phyloP scores from a whole-genome alignment of 2,329 filamentous ascomycete species.

The Sclerotinia sclerotiorum region DNA sequence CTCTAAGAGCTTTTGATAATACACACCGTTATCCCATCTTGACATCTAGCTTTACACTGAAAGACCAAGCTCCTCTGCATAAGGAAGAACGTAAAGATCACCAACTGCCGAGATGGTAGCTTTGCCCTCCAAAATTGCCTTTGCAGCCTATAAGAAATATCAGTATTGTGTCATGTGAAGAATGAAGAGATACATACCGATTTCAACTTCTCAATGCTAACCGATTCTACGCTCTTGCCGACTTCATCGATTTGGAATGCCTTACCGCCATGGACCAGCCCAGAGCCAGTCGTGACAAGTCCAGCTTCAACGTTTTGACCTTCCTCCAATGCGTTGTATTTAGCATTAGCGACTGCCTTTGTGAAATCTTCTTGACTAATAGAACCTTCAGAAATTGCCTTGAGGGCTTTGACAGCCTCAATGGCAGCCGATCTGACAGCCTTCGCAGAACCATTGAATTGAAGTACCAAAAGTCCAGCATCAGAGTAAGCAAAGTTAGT shows the following conservation, averaged over 20 bases:
- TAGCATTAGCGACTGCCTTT: conserved; percentile 90
- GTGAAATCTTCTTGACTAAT: conserved; percentile 81
- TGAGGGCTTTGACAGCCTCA: conserved; percentile 76
- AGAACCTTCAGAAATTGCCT: conserved; percentile 74
- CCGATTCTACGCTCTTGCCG: conserved; percentile 74
- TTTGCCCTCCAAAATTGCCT: conserved; percentile 83
- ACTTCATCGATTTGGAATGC: conserved; percentile 80
- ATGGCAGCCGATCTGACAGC: conserved; percentile 73
- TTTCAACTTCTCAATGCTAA: conserved; percentile 83
- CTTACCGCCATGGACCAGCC: conserved; percentile 78
- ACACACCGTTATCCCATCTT: conserved; percentile 35
- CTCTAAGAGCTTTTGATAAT: conserved; percentile 42
- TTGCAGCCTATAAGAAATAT: conserved; percentile 66
- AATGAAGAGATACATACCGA: conserved; percentile 58
- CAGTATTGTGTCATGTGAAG: conserved; percentile 35
- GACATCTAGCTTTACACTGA: conserved; percentile 68
- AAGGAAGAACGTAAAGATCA: conserved; percentile 88
- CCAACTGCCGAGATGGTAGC: conserved; percentile 87
- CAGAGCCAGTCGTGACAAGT: conserved; percentile 79
- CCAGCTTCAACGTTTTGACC: conserved; percentile 76
- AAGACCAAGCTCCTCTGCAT: conserved; percentile 89
- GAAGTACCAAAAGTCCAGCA: conserved; percentile 83
- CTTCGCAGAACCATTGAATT: conserved; percentile 71
- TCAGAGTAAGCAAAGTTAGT: conserved; percentile 88
- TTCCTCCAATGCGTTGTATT: conserved; percentile 84